A percentile compares a stretch with the other conserved stretches of the same genome.
Conservation (phyloP, 208 protist genomes). For the Strigomonas galati region DNA sequence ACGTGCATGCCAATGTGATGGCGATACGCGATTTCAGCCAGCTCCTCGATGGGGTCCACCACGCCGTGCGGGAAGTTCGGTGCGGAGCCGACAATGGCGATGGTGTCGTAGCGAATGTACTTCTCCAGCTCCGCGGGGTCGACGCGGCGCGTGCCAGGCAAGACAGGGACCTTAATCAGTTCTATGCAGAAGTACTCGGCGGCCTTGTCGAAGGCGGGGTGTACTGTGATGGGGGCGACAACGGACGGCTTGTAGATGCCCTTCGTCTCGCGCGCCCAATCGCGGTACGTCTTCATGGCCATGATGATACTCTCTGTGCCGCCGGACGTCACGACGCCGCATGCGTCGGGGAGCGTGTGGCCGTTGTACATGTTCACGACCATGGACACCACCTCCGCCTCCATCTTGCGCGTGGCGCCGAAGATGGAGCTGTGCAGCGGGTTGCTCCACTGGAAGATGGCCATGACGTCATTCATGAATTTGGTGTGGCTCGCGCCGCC, state of each 20-base stretch:
- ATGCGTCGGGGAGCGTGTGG: conserved; percentile 73
- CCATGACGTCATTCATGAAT: conserved; percentile 88
- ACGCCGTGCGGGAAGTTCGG: conserved; percentile 96
- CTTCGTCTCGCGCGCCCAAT: conserved; percentile 77
- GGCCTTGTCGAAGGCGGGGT: conserved; percentile 98
- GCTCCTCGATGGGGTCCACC: conserved; percentile 87
- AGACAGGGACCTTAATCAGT: conserved; percentile 91
- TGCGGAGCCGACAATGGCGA: conserved; percentile 93
- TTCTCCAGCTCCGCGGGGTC: conserved; percentile 80
- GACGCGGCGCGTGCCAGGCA: conserved; percentile 65
- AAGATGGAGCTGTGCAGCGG: conserved; percentile 96
- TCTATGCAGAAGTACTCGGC: conserved; percentile 95
- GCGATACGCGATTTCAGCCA: conserved; percentile 87
- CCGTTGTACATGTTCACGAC: conserved; percentile 94
- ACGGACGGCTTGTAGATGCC: conserved; percentile 92
- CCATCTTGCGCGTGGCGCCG: conserved; percentile 96
- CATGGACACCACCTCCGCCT: conserved; percentile 97
- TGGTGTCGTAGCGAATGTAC: conserved; percentile 94
- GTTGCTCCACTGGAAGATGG: conserved; percentile 93
- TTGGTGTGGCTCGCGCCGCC: conserved; percentile 76
- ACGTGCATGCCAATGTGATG: conserved; percentile 96
- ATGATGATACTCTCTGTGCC: conserved; percentile 98
- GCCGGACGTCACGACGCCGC: conserved; percentile 95
- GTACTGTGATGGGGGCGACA: conserved; percentile 89
- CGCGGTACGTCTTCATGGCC: conserved; percentile 96